These are phyloP conservation scores for Schwanniomyces etchellsii DNA, from an alignment of 1,139 yeast genomes.

Conservation along the genomic window DNA sequence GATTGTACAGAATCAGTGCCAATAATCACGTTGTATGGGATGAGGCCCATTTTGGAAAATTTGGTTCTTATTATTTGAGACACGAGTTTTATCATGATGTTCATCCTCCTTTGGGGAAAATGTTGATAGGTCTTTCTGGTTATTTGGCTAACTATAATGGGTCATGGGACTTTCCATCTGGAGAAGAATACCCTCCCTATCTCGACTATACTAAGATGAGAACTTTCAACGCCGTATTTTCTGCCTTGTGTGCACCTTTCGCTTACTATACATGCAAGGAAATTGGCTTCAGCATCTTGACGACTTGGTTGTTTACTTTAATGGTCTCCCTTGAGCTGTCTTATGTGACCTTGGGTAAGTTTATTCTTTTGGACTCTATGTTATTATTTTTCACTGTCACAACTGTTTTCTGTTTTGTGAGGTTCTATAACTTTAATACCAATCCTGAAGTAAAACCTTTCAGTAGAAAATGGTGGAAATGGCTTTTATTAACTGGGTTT, in stretches of 20 bases:
- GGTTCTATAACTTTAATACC: constrained; percentile 71
- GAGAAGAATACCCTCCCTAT: constrained; percentile 78
- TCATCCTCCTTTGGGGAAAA: constrained; percentile 97
- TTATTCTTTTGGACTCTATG: constrained; percentile 95
- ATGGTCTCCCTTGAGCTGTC: constrained; percentile 86
- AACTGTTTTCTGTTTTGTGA: constrained; percentile 69
- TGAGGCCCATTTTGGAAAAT: constrained; percentile 82
- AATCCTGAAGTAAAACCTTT: constrained; percentile 42
- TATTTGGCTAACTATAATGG: constrained; percentile 94
- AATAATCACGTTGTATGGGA: constrained; percentile 58
- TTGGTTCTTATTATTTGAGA: constrained; percentile 87
- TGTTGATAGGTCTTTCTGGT: constrained; percentile 94
- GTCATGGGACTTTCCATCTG: constrained; percentile 90
- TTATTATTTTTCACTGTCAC: constrained; percentile 85
- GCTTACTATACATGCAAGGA: constrained; percentile 91
- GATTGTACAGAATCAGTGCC: constrained; percentile 48
- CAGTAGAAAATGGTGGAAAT: constrained; percentile 86
- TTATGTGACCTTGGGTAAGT: constrained; percentile 84
- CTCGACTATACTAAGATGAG: constrained; percentile 90
- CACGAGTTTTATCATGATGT: constrained; percentile 96
- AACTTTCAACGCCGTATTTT: constrained; percentile 85
- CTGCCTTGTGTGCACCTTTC: constrained; percentile 85
- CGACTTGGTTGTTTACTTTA: constrained; percentile 84
- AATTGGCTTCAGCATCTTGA: constrained; percentile 71
- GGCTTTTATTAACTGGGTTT: constrained; percentile 77